phyloP scores from a whole-genome alignment of 805 yeast genomes.

The Candida lessepsii region DNA sequence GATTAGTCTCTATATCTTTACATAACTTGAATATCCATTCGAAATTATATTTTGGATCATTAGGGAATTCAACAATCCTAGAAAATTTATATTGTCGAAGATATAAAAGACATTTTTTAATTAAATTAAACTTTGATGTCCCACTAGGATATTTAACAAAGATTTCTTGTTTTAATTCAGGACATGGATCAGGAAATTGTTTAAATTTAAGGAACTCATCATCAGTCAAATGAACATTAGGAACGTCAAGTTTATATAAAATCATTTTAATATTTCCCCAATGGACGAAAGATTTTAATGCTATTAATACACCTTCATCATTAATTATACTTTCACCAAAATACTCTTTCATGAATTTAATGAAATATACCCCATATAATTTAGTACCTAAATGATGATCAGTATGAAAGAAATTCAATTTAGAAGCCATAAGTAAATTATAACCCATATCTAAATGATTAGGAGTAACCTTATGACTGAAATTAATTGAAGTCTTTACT shows the following conservation, averaged over 20 bases:
- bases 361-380: conserved; percentile 46
- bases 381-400: conserved; percentile 55
- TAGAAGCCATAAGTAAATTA: conserved; percentile 43
- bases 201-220: conserved; percentile 30
- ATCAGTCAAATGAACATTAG: conserved; percentile 32
- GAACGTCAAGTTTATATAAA: conserved; percentile 40
- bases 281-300: conserved; percentile 51
- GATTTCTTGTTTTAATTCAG: conserved; percentile 39
- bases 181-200: conserved; percentile 41
- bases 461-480: conserved; percentile 24
- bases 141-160: conserved; percentile 53
- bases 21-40: conserved; percentile 41
- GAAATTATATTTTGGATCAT: conserved; percentile 22
- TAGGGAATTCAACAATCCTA: conserved; percentile 32
- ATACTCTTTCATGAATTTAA: conserved; percentile 34
- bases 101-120: conserved; percentile 37
- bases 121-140: conserved; percentile 45
- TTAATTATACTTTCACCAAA: conserved; percentile 41
- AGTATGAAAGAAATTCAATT: conserved; percentile 53
- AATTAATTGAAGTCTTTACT: conserved; percentile 34
- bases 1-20: conserved; percentile 45
- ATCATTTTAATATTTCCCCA: conserved; percentile 55
- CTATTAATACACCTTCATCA: conserved; percentile 43
- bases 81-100: conserved; percentile 39
- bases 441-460: conserved; percentile 43